phyloP scores from a whole-genome alignment of 495 filamentous ascomycete genomes.

The Hypoxylon perforatum region DNA sequence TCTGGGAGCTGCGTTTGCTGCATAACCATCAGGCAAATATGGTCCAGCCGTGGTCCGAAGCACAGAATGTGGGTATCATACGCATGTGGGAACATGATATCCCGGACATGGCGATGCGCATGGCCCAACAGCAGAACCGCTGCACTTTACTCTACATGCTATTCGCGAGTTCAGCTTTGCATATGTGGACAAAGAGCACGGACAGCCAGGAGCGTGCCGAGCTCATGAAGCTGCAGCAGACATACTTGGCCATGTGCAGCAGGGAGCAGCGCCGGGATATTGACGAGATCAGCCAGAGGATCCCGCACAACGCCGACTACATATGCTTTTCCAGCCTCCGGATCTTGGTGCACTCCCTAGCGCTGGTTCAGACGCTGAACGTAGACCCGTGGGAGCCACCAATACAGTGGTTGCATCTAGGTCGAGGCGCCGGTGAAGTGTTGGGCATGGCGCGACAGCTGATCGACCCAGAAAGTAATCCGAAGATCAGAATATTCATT shows the following conservation, averaged over 20 bases:
- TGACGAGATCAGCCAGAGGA: conserved; percentile 25
- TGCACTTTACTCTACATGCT: conserved; percentile 50
- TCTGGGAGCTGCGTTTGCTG: conserved; percentile 51
- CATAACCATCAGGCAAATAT: conserved; percentile 46
- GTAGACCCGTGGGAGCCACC: conserved; percentile 49
- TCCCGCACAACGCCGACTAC: conserved; percentile 39
- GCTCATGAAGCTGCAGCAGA: conserved; percentile 44
- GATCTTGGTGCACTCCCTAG: conserved; percentile 47
- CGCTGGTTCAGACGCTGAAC: conserved; percentile 45
- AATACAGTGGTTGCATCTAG: conserved; percentile 49
- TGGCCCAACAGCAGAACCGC: conserved; percentile 44
- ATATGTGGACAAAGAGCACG: conserved; percentile 47
- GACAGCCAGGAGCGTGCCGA: conserved; percentile 45
- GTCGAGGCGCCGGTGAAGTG: conserved; percentile 42
- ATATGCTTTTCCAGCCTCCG: conserved; percentile 45
- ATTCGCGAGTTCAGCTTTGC: conserved; percentile 48
- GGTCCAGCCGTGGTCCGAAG: conserved; percentile 38
- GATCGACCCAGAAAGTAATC: conserved; percentile 27
- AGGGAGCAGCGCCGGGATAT: conserved; percentile 45
- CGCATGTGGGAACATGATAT: conserved; percentile 43
- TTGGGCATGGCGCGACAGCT: conserved; percentile 35
- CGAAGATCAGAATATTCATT: conserved; percentile 34
- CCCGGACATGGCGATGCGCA: conserved; percentile 45
- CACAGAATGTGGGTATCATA: conserved; percentile 20
- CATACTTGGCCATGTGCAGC: conserved; percentile 43